A percentile compares a stretch with the other conserved stretches of the same genome.
Evolutionary conservation across 2,329 filamentous ascomycete genomes (phyloP).

Genomic region (Neospermospora avenae): DNA sequence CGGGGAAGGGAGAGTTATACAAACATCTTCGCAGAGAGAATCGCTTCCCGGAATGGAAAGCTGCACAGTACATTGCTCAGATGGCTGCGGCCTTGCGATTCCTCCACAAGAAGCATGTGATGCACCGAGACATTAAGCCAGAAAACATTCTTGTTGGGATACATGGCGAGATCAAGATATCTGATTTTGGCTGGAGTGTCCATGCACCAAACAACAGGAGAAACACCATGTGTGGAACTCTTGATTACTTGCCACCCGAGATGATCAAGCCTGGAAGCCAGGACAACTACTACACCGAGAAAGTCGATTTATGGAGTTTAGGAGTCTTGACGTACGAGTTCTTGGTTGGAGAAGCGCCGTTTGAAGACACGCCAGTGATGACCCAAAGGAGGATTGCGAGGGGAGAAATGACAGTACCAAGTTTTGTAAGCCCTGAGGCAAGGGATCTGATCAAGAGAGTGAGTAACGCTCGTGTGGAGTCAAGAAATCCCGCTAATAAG

Average conservation of each 20-base stretch:
- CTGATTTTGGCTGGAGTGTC: conserved; percentile 97
- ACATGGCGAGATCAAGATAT: conserved; percentile 97
- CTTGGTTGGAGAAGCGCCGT: conserved; percentile 90
- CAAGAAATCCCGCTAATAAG: conserved; percentile 25
- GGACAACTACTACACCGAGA: conserved; percentile 90
- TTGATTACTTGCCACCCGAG: conserved; percentile 96
- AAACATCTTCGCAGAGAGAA: conserved; percentile 68
- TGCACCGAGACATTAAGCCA: conserved; percentile 96
- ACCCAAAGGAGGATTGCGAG: conserved; percentile 85
- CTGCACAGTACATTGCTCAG: conserved; percentile 70
- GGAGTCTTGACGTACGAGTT: conserved; percentile 97
- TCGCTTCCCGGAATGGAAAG: conserved; percentile 68
- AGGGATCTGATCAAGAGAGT: conserved; percentile 90
- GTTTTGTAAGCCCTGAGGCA: conserved; percentile 86
- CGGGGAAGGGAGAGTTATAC: conserved; percentile 69
- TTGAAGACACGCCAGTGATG: conserved; percentile 93
- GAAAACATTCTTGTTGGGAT: conserved; percentile 96
- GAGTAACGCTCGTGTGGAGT: conserved; percentile 33
- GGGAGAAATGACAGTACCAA: conserved; percentile 89
- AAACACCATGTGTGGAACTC: conserved; percentile 93
- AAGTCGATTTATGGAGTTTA: conserved; percentile 94
- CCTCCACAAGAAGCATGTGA: conserved; percentile 94
- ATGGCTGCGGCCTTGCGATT: conserved; percentile 85
- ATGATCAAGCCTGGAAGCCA: conserved; percentile 82
- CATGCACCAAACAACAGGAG: conserved; percentile 93